These are phyloP conservation scores for Peziza echinospora DNA, from an alignment of 495 filamentous ascomycete species.

Conservation along the genomic window DNA sequence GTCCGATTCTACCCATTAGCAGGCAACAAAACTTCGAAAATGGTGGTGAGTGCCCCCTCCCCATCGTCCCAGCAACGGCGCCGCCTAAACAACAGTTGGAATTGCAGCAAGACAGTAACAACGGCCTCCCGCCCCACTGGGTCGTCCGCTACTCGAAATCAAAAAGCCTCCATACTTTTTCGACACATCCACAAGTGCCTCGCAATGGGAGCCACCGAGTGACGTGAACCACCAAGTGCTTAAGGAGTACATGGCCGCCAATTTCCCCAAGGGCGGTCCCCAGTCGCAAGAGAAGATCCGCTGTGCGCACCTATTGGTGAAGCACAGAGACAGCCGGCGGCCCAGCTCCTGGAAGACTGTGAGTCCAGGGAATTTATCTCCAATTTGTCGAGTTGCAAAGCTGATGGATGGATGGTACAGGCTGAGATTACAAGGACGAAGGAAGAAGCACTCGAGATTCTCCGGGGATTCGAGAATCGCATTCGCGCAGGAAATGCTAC, in stretches of 20 bases:
- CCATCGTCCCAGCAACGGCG: no score
- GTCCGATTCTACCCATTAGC: no score
- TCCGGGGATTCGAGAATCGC: slow-evolving; percentile 45
- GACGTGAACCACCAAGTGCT: slow-evolving; percentile 75
- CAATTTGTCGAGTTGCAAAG: not conserved
- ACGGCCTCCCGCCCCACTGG: slow-evolving; percentile 68
- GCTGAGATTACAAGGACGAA: slow-evolving; percentile 69
- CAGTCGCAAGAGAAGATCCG: slow-evolving; percentile 64
- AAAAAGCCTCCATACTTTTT: slow-evolving; percentile 97
- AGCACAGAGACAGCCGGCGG: slow-evolving; percentile 68
- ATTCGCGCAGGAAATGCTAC: slow-evolving; percentile 45
- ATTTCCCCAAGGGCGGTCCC: slow-evolving; percentile 37
- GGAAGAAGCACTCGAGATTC: slow-evolving; percentile 59
- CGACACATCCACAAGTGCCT: slow-evolving; percentile 59
- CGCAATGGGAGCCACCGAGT: slow-evolving; percentile 78
- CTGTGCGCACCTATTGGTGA: slow-evolving; percentile 73
- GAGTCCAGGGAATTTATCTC: slow-evolving; percentile 3
- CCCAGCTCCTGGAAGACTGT: slow-evolving; percentile 80
- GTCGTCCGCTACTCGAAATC: slow-evolving; percentile 90
- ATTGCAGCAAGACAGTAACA: no score
- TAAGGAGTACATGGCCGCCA: slow-evolving; percentile 71
- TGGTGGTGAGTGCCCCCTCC: no score
- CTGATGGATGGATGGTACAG: slow-evolving; percentile 14
- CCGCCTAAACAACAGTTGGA: no score
- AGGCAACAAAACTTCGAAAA: no score